Base-by-base conservation (phyloP, 768 basidiomycete genomes). In the Rhizopogon rudus region DNA sequence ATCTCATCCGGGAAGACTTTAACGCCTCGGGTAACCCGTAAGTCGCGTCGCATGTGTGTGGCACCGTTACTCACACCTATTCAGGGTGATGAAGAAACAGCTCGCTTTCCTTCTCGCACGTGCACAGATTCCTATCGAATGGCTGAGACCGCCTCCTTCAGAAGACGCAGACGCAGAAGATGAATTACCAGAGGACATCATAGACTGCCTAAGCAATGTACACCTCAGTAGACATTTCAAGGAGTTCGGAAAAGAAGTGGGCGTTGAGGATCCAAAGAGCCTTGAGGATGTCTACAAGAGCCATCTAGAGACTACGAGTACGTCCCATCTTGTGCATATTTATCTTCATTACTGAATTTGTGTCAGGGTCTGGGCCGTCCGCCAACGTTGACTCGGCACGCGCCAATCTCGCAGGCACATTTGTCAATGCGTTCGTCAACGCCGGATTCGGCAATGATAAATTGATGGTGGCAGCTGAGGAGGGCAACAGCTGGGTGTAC, bases 381-480 rank as follows among this genome's bases (percentile, higher is more conserved):
- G 78, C 88, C 0, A 90, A 85, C 56, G 86, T 97, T 46, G 95
- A 98, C 65, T 97, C 95, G 6, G 96, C 97, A 22, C 82, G 91
- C 55, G 93, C 87, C 43, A 98, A 98, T 71, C 73, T 98, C 56
- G 96, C 97, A 0, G 91, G 93, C 3, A 97, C 96, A 1, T 98
- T 98, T 60, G 97, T 99, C 59, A 98, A 99, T 65, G 97, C 94
- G 1, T 99, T 98, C 57, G 96, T 98, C 51, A 99, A 99, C 65
- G 96, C 94, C 43, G 97, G 96, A 0, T 99, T 95, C 65, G 94
- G 93, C 22, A 99, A 99, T 68, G 97, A 99, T 70, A 98, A 97
- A 69, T 81, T 99, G 52, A 96, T 99, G 92, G 93, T 95, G 5
- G 88, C 87, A 66, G 96, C 94, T 1, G 91, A 93, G 56, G 95